Evolutionary conservation across 2,329 filamentous ascomycete genomes (phyloP).

Genomic region (Elsinoe fawcettii): DNA sequence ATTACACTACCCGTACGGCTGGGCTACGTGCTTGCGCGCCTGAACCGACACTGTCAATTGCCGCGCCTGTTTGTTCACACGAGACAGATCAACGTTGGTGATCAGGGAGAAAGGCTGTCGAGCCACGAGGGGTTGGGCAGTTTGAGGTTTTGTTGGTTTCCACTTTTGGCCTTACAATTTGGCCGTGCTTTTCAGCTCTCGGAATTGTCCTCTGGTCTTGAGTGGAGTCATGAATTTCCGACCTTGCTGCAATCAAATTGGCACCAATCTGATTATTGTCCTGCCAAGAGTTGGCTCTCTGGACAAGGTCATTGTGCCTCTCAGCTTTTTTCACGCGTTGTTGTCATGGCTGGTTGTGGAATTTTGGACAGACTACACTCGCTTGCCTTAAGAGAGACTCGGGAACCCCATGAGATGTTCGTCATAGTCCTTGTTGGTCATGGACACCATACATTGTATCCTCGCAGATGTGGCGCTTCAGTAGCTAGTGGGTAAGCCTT

Average conservation of each 20-base stretch:
- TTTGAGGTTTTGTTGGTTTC: conserved; percentile 1
- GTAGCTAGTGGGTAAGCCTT: no score
- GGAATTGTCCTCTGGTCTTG: background rate
- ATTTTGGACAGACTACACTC: no score
- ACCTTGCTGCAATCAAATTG: background rate
- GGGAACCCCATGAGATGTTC: no score
- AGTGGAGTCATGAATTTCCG: background rate
- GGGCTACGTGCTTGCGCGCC: background rate
- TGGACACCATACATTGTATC: no score
- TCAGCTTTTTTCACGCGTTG: no score
- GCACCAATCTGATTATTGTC: background rate
- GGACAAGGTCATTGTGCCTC: no score
- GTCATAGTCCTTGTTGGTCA: no score
- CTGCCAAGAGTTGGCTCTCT: no score
- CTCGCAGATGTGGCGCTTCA: no score
- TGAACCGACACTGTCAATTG: background rate
- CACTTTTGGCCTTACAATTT: background rate
- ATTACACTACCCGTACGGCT: background rate
- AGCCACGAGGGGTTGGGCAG: background rate
- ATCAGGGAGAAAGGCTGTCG: background rate
- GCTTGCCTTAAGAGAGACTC: no score
- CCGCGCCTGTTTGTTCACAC: background rate
- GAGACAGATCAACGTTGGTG: background rate
- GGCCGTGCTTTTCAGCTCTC: background rate
- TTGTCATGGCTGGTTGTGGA: no score